Evolutionary conservation across 805 yeast species (phyloP).

Genomic region (Starmerella lactis-condensi): DNA sequence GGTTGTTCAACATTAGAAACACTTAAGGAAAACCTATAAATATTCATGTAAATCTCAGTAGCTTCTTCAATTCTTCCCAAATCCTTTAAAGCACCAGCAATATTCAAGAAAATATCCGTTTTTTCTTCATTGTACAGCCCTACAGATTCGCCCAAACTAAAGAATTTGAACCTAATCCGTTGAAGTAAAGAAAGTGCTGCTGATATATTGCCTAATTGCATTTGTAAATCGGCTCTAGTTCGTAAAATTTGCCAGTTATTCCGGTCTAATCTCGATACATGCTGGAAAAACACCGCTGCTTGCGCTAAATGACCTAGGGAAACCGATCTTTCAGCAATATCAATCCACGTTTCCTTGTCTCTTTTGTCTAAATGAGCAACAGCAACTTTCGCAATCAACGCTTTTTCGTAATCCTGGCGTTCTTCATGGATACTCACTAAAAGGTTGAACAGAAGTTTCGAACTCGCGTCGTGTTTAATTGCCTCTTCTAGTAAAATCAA

Average conservation of each 20-base stretch:
- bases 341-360: constrained; percentile 64
- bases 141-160: constrained; percentile 5
- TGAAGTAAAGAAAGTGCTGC: constrained; percentile 18
- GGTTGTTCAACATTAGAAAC: constrained; percentile 14
- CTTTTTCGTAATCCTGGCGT: constrained; percentile 21
- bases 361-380: constrained; percentile 63
- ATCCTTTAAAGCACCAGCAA: constrained; percentile 12
- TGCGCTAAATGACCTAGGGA: constrained; percentile 47
- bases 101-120: constrained; percentile 17
- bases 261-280: constrained; percentile 70
- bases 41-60: constrained; percentile 10
- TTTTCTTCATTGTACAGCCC: constrained; percentile 31
- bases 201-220: constrained; percentile 16
- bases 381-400: constrained; percentile 21
- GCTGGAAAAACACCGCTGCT: constrained; percentile 42
- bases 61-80: constrained; percentile 15
- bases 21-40: constrained; percentile 13
- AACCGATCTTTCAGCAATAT: constrained; percentile 67
- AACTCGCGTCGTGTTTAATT: constrained; percentile 18
- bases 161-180: constrained; percentile 14
- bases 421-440: constrained; percentile 33
- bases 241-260: constrained; percentile 67
- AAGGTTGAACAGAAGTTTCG: constrained; percentile 19
- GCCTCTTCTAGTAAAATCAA: constrained; percentile 20
- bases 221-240: constrained; percentile 34